These are phyloP conservation scores for Yamadazyma songkhlaensis DNA, from an alignment of 1,139 yeast genomes.

Conservation along the genomic window DNA sequence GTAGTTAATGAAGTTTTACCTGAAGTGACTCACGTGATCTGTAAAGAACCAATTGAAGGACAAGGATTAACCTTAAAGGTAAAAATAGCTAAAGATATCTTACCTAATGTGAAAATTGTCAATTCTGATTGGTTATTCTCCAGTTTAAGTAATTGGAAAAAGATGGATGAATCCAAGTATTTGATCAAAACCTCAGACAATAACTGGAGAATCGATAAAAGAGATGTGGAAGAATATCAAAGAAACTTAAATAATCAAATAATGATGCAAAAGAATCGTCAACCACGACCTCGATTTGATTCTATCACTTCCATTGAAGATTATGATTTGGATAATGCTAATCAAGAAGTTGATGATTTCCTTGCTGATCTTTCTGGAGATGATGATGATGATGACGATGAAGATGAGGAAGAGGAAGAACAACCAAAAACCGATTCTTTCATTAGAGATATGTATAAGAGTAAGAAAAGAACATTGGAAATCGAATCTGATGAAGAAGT, in stretches of 20 bases:
- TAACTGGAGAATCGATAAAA: conserved; percentile 41
- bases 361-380: conserved; percentile 55
- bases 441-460: conserved; percentile 29
- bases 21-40: conserved; percentile 85
- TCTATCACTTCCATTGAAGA: conserved; percentile 32
- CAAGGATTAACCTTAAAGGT: conserved; percentile 66
- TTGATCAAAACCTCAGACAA: conserved; percentile 43
- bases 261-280: conserved; percentile 4
- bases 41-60: conserved; percentile 50
- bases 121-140: conserved; percentile 91
- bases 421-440: conserved; percentile 26
- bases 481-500: conserved; percentile 15
- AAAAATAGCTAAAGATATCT: conserved; percentile 60
- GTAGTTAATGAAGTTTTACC: conserved; percentile 73
- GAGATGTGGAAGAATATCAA: conserved; percentile 44
- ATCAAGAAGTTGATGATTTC: conserved; percentile 60
- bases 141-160: conserved; percentile 76
- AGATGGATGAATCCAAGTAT: conserved; percentile 62
- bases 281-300: conserved; percentile 23
- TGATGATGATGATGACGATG: conserved; percentile 36
- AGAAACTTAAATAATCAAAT: conserved; percentile 25
- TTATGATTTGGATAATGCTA: conserved; percentile 53
- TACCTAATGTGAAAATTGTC: conserved; percentile 74
- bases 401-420: conserved; percentile 22
- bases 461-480: conserved; percentile 21